phyloP scores from a whole-genome alignment of 768 basidiomycete species.

The Strobilomyces echinocephalus region DNA sequence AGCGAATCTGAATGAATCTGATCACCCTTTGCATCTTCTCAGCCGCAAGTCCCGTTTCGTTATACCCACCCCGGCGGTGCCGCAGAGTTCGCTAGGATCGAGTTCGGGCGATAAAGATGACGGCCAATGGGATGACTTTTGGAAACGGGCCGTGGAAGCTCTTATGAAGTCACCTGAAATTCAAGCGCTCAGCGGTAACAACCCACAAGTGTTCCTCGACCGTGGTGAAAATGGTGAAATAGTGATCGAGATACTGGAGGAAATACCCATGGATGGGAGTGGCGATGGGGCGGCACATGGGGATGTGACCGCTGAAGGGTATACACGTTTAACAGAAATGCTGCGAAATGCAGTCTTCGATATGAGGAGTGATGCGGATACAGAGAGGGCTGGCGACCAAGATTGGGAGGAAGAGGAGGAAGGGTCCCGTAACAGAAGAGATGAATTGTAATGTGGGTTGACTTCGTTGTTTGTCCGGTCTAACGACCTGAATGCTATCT shows the following conservation, averaged over 20 bases:
- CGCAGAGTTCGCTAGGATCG: constrained; percentile 17
- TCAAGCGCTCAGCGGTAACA: constrained; percentile 25
- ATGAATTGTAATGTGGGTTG: constrained; percentile 30
- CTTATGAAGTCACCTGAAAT: constrained; percentile 30
- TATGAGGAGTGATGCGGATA: constrained; percentile 34
- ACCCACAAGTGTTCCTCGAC: constrained; percentile 40
- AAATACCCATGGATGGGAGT: constrained; percentile 33
- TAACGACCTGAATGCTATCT: constrained; percentile 15
- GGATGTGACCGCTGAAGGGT: constrained; percentile 35
- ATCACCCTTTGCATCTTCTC: constrained; percentile 53
- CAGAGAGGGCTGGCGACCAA: constrained; percentile 19
- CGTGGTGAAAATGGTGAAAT: constrained; percentile 38
- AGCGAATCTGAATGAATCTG: constrained; percentile 41
- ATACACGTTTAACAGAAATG: constrained; percentile 44
- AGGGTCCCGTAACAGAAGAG: constrained; percentile 27
- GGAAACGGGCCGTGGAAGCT: constrained; percentile 27
- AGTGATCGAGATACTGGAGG: constrained; percentile 44
- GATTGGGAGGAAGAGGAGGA: constrained; percentile 29
- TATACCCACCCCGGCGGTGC: constrained; percentile 29
- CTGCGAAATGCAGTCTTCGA: constrained; percentile 53
- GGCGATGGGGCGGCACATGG: constrained; percentile 20
- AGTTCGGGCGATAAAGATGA: constrained; percentile 13
- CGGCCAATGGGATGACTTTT: constrained; percentile 20
- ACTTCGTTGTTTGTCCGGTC: constrained; percentile 12
- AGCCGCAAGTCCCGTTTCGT: constrained; percentile 46